Percentiles rank a stretch among this genome's conserved stretches.
Evolutionary conservation across 192 early-diverging fungal genomes (phyloP).

Genomic region (Coemansia sp.): DNA sequence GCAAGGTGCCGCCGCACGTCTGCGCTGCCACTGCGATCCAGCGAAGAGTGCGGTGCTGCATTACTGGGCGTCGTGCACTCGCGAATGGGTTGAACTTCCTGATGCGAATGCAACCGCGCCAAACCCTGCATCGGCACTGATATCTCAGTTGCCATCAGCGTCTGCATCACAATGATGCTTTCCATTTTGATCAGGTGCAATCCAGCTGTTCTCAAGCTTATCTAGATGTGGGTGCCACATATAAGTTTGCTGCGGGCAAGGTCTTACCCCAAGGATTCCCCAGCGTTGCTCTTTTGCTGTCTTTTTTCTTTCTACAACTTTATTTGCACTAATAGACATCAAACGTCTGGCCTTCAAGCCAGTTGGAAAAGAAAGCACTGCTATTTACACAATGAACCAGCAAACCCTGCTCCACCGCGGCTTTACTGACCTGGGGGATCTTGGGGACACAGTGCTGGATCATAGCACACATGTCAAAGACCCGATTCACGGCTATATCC

Average conservation of each 20-base stretch:
- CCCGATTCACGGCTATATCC: conserved; percentile 66
- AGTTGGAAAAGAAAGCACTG: background rate
- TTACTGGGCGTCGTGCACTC: conserved; percentile 51
- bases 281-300: background rate
- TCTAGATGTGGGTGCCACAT: background rate
- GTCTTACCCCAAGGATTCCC: background rate
- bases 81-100: conserved; percentile 36
- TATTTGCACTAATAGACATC: background rate
- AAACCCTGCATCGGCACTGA: background rate
- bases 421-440: conserved; percentile 16
- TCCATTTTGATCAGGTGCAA: conserved; percentile 1
- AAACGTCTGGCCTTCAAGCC: background rate
- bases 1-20: conserved; percentile 21
- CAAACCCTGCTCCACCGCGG: conserved; percentile 25
- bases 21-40: conserved; percentile 53
- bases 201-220: background rate
- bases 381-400: conserved; percentile 2
- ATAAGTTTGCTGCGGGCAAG: background rate
- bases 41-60: conserved; percentile 45
- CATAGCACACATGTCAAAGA: conserved; percentile 46
- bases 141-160: background rate
- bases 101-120: background rate
- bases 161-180: background rate
- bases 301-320: background rate
- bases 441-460: background rate